Evolutionary conservation across 495 filamentous ascomycete genomes (phyloP).

Genomic region (Cercophora scortea): DNA sequence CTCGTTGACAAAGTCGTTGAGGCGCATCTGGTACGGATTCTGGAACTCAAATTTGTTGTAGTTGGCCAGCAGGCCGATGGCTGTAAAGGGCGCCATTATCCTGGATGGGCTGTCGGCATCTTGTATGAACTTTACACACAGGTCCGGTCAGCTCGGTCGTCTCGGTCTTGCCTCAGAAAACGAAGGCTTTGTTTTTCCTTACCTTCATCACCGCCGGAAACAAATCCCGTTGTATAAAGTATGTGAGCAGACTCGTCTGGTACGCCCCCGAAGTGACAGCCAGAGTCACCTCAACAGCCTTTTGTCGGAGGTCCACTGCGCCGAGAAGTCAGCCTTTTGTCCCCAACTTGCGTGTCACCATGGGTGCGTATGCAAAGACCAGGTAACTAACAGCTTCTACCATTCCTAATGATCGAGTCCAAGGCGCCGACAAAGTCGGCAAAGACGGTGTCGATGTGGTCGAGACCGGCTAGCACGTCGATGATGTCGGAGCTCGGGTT

Average conservation of each 20-base stretch:
- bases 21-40: slow-evolving; percentile 87
- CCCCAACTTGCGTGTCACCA: no score
- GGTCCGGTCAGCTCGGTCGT: neutral
- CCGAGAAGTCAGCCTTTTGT: neutral
- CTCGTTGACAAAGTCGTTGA: slow-evolving; percentile 98
- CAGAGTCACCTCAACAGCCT: slow-evolving; percentile 73
- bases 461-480: slow-evolving; percentile 75
- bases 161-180: neutral
- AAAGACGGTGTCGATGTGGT: slow-evolving; percentile 78
- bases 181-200: neutral
- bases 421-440: slow-evolving; percentile 79
- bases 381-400: slow-evolving; percentile 52
- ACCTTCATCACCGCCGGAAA: slow-evolving; percentile 96
- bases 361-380: neutral
- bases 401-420: slow-evolving; percentile 74
- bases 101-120: slow-evolving; percentile 58
- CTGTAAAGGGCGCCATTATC: slow-evolving; percentile 66
- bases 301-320: slow-evolving; percentile 63
- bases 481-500: slow-evolving; percentile 96
- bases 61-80: slow-evolving; percentile 87
- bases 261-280: slow-evolving; percentile 87
- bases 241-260: slow-evolving; percentile 85
- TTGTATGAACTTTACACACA: slow-evolving; percentile 63
- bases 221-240: slow-evolving; percentile 90
- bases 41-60: slow-evolving; percentile 99